phyloP scores from a whole-genome alignment of 495 filamentous ascomycete genomes.

The Penicillium mononematosum region DNA sequence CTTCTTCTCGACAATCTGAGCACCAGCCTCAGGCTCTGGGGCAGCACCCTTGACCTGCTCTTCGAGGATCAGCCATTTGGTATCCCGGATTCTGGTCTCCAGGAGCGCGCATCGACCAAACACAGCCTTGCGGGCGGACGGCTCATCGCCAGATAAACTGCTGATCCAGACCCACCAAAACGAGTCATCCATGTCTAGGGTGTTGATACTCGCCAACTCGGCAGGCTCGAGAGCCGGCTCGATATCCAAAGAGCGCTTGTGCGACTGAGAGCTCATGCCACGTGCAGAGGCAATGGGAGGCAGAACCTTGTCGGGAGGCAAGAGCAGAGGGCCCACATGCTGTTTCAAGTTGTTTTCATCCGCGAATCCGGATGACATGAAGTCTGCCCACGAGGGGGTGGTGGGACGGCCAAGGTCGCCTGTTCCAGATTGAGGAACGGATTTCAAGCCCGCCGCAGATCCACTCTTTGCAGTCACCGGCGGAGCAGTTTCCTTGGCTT shows the following conservation, averaged over 20 bases:
- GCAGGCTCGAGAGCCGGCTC: slow-evolving; percentile 77
- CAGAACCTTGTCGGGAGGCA: slow-evolving; percentile 87
- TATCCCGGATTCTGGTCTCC: slow-evolving; percentile 77
- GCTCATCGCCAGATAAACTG: slow-evolving; percentile 89
- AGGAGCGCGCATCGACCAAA: slow-evolving; percentile 93
- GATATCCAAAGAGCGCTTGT: slow-evolving; percentile 63
- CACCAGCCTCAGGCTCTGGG: slow-evolving; percentile 75
- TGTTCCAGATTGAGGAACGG: slow-evolving; percentile 58
- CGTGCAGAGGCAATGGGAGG: slow-evolving; percentile 73
- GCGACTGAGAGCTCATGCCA: slow-evolving; percentile 85
- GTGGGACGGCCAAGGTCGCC: slow-evolving; percentile 77
- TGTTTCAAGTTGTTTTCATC: slow-evolving; percentile 60
- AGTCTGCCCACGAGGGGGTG: slow-evolving; percentile 97
- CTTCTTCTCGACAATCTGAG: slow-evolving; percentile 93
- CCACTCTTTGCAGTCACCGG: slow-evolving; percentile 34
- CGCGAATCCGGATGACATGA: slow-evolving; percentile 87
- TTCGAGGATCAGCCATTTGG: slow-evolving; percentile 91
- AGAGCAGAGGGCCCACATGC: slow-evolving; percentile 58
- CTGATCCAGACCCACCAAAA: slow-evolving; percentile 99
- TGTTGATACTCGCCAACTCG: slow-evolving; percentile 86
- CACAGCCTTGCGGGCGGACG: slow-evolving; percentile 76
- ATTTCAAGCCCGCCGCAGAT: slow-evolving; percentile 44
- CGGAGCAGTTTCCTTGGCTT: slow-evolving; percentile 45
- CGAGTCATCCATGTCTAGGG: slow-evolving; percentile 85
- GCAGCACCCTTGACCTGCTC: slow-evolving; percentile 95